phyloP scores from a whole-genome alignment of 1,139 yeast species.

The Chernovozyma sophiae-reginae region DNA sequence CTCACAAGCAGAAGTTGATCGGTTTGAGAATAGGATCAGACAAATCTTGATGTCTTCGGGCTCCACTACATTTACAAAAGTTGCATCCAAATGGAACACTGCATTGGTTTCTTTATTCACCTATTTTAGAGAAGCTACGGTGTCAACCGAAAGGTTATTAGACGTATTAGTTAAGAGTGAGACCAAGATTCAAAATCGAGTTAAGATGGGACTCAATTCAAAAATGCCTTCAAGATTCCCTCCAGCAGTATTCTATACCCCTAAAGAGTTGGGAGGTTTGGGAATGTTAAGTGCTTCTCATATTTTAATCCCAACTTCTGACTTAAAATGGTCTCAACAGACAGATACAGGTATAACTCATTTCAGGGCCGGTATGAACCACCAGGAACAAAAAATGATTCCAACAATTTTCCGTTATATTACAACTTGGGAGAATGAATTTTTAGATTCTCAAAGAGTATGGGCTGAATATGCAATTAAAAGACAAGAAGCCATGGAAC shows the following conservation, averaged over 20 bases:
- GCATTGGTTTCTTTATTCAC: conserved; percentile 83
- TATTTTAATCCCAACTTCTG: conserved; percentile 89
- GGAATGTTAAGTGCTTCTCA: conserved; percentile 99
- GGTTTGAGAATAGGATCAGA: conserved; percentile 78
- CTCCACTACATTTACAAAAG: conserved; percentile 89
- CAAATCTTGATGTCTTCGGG: conserved; percentile 96
- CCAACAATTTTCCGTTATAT: conserved; percentile 93
- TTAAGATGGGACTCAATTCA: conserved; percentile 90
- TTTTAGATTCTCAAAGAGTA: conserved; percentile 88
- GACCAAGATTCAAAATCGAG: conserved; percentile 89
- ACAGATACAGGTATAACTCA: conserved; percentile 94
- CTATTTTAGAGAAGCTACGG: conserved; percentile 89
- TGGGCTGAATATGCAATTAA: conserved; percentile 97
- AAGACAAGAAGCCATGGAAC: conserved; percentile 82
- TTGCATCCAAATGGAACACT: conserved; percentile 96
- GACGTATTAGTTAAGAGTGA: conserved; percentile 88
- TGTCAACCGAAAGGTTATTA: conserved; percentile 72
- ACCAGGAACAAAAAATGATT: conserved; percentile 72
- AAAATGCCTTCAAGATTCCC: conserved; percentile 99
- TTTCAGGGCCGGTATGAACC: conserved; percentile 91
- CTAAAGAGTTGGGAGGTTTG: conserved; percentile 93
- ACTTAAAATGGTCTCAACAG: conserved; percentile 85
- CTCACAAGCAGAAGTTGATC: conserved; percentile 71
- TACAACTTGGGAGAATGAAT: conserved; percentile 96
- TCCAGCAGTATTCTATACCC: conserved; percentile 97